A percentile compares a stretch with the other conserved stretches of the same genome.
Conservation (phyloP, 225 moss, liverwort and hornwort species). For the Bryoerythrophyllum caledonicum region DNA sequence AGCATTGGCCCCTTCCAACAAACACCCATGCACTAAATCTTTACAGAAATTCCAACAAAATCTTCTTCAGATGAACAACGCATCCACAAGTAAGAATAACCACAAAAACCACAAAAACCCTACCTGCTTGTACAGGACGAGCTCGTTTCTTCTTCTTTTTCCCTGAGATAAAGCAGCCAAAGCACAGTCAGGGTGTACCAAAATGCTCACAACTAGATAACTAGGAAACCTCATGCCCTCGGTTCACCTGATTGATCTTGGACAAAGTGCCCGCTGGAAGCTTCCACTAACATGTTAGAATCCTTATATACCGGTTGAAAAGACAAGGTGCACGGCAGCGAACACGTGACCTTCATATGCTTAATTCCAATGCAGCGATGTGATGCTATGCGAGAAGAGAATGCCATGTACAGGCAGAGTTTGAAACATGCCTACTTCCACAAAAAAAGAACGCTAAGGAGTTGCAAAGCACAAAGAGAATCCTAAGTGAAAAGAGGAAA, state of each 20-base stretch:
- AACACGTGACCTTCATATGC: conserved; percentile 46
- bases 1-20: conserved; percentile 30
- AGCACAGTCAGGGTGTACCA: conserved; percentile 88
- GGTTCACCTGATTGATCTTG: conserved; percentile 59
- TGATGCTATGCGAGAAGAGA: conserved; percentile 55
- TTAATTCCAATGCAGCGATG: conserved; percentile 45
- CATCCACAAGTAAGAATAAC: conserved; percentile 25
- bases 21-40: conserved; percentile 29
- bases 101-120: conserved; percentile 40
- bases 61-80: conserved; percentile 25
- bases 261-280: conserved; percentile 45
- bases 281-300: conserved; percentile 52
- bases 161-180: conserved; percentile 98
- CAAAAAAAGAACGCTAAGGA: conserved; percentile 45
- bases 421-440: conserved; percentile 48
- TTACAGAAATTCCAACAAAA: conserved; percentile 20
- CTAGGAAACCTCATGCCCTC: conserved; percentile 49
- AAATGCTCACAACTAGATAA: conserved; percentile 46
- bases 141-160: conserved; percentile 99
- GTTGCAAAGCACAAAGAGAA: conserved; percentile 40
- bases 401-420: conserved; percentile 41
- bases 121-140: conserved; percentile 91
- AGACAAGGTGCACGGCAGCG: conserved; percentile 35
- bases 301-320: conserved; percentile 41
- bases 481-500: conserved; percentile 52